Percentiles rank a stretch among this genome's conserved stretches.
These are phyloP conservation scores for Pseudocercospora eumusae DNA, from an alignment of 2,329 filamentous ascomycete genomes.

Conservation along the genomic window DNA sequence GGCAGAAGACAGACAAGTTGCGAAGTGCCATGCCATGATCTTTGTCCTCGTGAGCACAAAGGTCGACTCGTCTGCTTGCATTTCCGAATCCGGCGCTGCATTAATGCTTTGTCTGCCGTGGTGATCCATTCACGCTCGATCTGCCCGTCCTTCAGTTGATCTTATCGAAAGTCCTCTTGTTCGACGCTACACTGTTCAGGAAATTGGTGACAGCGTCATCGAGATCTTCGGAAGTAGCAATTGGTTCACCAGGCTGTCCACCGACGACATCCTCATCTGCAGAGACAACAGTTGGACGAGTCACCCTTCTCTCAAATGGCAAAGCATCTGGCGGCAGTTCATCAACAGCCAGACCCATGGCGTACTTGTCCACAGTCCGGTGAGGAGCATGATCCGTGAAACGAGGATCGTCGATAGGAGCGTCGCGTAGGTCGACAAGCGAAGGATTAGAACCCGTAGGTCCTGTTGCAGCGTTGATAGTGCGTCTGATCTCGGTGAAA, in stretches of 20 bases:
- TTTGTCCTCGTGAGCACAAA: not conserved
- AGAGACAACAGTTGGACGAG: not conserved
- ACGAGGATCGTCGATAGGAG: not conserved
- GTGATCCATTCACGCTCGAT: too few relatives aligned
- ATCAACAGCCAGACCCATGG: not conserved
- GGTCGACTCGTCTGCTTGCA: not conserved
- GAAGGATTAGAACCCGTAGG: not conserved
- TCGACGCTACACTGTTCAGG: not conserved
- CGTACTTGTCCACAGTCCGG: not conserved
- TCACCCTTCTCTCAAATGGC: not conserved
- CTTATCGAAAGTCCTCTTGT: not conserved
- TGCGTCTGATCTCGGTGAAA: not conserved
- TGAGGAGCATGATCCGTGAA: not conserved
- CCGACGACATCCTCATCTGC: not conserved
- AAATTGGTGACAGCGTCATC: too few relatives aligned
- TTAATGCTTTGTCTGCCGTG: not conserved
- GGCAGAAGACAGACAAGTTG: not conserved
- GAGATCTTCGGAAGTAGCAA: too few relatives aligned
- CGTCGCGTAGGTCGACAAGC: not conserved
- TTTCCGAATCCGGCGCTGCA: not conserved
- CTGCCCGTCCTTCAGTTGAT: too few relatives aligned
- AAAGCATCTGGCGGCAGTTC: not conserved
- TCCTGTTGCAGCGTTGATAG: not conserved
- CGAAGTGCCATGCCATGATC: not conserved
- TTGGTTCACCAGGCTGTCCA: not conserved